Evolutionary conservation across 768 basidiomycete species (phyloP).

Genomic region (Phanerochaete sordida): DNA sequence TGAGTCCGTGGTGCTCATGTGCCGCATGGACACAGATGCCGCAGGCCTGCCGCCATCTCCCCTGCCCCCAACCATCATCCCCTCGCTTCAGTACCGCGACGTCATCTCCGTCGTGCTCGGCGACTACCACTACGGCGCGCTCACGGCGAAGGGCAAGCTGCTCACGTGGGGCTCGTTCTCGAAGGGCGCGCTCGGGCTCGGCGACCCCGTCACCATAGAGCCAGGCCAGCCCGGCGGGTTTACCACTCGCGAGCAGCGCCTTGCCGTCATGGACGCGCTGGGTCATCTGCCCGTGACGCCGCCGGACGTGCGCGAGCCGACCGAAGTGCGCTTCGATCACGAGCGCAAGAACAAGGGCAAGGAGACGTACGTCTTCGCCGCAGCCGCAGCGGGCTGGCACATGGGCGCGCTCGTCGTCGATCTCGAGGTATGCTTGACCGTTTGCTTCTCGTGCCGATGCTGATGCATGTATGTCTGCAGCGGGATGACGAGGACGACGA

Average conservation of each 20-base stretch:
- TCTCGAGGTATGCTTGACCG: conserved; percentile 52
- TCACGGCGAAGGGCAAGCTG: conserved; percentile 73
- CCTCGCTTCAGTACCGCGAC: conserved; percentile 67
- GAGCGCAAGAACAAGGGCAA: conserved; percentile 38
- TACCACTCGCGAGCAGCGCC: conserved; percentile 22
- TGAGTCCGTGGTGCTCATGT: conserved; percentile 73
- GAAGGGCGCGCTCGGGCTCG: conserved; percentile 81
- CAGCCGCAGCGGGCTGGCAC: conserved; percentile 89
- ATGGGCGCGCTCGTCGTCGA: conserved; percentile 87
- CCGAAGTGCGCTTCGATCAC: conserved; percentile 71
- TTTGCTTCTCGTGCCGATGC: background rate
- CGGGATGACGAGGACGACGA: conserved; percentile 31
- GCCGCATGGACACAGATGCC: conserved; percentile 42
- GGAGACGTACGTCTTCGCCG: conserved; percentile 73
- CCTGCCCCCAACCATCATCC: conserved; percentile 53
- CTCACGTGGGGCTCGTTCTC: conserved; percentile 81
- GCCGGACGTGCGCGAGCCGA: conserved; percentile 53
- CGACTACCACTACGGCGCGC: conserved; percentile 88
- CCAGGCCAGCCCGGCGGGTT: conserved; percentile 62
- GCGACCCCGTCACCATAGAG: conserved; percentile 57
- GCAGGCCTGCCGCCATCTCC: background rate
- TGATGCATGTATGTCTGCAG: conserved; percentile 5
- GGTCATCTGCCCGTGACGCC: conserved; percentile 28
- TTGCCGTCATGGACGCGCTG: conserved; percentile 25
- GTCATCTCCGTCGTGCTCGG: conserved; percentile 89